A percentile compares a stretch with the other conserved stretches of the same genome.
Conservation (phyloP, 78 protist genomes). For the Thecamonas trahens region DNA sequence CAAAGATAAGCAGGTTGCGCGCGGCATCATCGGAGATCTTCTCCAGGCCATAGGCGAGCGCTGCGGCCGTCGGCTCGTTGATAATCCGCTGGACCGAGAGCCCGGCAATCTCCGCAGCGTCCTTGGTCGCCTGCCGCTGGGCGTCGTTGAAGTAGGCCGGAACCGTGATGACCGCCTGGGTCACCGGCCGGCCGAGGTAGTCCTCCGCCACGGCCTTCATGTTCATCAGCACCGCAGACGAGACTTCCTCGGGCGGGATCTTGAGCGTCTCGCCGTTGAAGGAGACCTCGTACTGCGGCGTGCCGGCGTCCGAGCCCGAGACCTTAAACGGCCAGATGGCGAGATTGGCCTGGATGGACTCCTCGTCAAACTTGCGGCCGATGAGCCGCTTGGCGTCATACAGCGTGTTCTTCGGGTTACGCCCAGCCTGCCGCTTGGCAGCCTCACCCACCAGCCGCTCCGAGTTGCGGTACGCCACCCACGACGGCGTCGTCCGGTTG, state of each 20-base stretch:
- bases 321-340: no score
- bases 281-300: no score
- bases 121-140: conserved; percentile 98
- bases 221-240: conserved; percentile 71
- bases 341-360: conserved; percentile 52
- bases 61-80: conserved; percentile 99
- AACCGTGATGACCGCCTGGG: conserved; percentile 96
- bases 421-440: conserved; percentile 87
- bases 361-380: conserved; percentile 70
- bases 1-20: conserved; percentile 81
- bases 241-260: neutral
- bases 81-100: conserved; percentile 92
- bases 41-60: conserved; percentile 80
- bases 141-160: conserved; percentile 99
- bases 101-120: conserved; percentile 98
- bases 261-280: no score
- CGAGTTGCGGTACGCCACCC: conserved; percentile 6
- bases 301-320: no score
- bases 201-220: conserved; percentile 96
- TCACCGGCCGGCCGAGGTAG: conserved; percentile 70
- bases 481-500: conserved; percentile 14
- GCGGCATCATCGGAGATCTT: no score
- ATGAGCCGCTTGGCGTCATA: conserved; percentile 90
- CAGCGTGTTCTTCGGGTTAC: conserved; percentile 83
- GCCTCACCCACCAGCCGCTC: conserved; percentile 81